A percentile compares a stretch with the other conserved stretches of the same genome.
Evolutionary conservation across 306 rosid species (phyloP).

Genomic region (Ormosia emarginata): DNA sequence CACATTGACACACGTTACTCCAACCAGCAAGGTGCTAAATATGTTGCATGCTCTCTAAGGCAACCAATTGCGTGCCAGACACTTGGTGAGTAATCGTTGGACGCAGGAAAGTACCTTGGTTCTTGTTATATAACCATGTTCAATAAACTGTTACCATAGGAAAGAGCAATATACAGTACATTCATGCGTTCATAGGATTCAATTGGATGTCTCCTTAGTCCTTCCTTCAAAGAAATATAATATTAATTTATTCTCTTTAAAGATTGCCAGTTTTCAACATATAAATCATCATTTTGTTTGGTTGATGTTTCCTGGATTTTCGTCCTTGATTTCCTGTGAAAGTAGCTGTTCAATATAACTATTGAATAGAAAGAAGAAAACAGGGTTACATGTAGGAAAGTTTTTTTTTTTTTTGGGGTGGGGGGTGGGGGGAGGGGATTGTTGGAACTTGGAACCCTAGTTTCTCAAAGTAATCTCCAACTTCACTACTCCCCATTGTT

Average conservation of each 20-base stretch:
- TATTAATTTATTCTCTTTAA: too few relatives aligned
- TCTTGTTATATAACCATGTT: neutral
- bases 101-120: neutral
- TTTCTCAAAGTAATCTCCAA: neutral
- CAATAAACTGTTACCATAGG: neutral
- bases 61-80: neutral
- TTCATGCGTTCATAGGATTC: too few relatives aligned
- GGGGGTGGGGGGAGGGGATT: too few relatives aligned
- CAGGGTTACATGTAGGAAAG: neutral
- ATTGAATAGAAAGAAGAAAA: neutral
- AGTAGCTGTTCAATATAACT: neutral
- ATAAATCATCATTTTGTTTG: neutral
- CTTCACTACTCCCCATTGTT: neutral
- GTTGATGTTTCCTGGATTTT: neutral
- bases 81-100: slow-evolving; percentile 3
- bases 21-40: neutral
- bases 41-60: neutral
- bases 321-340: neutral
- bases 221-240: too few relatives aligned
- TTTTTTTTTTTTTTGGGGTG: too few relatives aligned
- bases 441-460: neutral
- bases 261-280: too few relatives aligned
- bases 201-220: too few relatives aligned
- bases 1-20: neutral
- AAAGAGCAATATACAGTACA: neutral